Base-by-base conservation (phyloP, 2,329 filamentous ascomycete genomes). In the Pleoardoris graminearum region DNA sequence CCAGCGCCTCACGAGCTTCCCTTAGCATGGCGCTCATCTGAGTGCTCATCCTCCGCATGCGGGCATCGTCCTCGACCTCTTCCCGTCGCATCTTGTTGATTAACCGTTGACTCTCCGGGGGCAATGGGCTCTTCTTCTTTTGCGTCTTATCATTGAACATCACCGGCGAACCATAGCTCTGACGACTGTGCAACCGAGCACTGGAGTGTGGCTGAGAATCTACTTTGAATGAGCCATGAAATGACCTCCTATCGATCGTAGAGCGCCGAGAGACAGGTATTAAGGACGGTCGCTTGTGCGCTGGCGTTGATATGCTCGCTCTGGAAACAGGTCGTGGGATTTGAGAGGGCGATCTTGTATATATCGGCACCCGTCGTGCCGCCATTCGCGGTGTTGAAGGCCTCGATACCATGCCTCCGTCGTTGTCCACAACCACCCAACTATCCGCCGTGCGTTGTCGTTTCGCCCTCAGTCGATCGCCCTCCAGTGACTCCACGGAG, bases 1-100 rank as follows among this genome's bases (percentile, higher is more conserved):
- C 92, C 16, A 99, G 75, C 1, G 94, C 94, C 71, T 94, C 88
- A 62, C 88, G 88, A 0, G 92, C 94, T 73, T 97, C 88, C 1
- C 86, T 82, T 49, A 99, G 95, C 88, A 99, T 91, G 29, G 87
- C 88, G 67, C 89, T 84, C 42, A 97, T 77, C 62, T 89, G 85
- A 42, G 84, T 81, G 68, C 94, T 95, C 73, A 97, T 85, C 22
- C 87, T 84, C 43, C 85, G 85, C 62, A 97, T 88, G 47, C 88
- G 86, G 37, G 86, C 84, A 62, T 97, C 91, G 7, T 89, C 83
- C 62, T 92, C 87, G 39, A 85, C 80, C 63, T 96, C 91, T 52
- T 89, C 88, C 45, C 84, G 83, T 21, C 85, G 80, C 59, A 87
- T 83, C 66, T 85, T 82, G n/a, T 86, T 85, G 5, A 90, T 86